Conservation (phyloP, 441 rosid genomes). For the Populus trichocarpa region DNA sequence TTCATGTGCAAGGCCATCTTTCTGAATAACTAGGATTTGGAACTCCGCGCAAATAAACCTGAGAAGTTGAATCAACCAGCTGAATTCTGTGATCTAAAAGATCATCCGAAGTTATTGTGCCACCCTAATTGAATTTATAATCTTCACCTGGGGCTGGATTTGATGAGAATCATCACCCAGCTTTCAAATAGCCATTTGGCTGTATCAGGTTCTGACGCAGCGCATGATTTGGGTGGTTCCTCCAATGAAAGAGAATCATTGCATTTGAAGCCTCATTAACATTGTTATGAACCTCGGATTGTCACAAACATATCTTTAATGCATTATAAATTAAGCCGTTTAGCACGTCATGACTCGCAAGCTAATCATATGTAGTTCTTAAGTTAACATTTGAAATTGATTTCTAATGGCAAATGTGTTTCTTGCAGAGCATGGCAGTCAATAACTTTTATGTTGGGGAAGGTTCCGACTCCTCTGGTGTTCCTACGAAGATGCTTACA, state of each 20-base stretch:
- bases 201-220: background rate
- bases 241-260: background rate
- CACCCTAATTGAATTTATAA: background rate
- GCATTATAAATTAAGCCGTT: background rate
- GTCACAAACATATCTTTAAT: background rate
- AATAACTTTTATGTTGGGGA: constrained; percentile 68
- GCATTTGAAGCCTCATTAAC: background rate
- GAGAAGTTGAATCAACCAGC: background rate
- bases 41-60: background rate
- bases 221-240: background rate
- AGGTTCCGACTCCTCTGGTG: constrained; percentile 82
- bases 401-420: constrained; percentile 5
- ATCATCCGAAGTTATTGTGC: background rate
- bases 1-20: background rate
- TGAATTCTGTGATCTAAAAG: background rate
- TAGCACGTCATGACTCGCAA: background rate
- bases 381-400: background rate
- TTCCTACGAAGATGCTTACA: constrained; percentile 73
- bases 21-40: too few species aligned
- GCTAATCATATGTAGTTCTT: background rate
- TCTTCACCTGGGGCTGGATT: background rate
- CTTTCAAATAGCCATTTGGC: background rate
- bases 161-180: too few species aligned
- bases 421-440: constrained; percentile 57
- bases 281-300: background rate